Conservation (phyloP, 176 grass and related monocot genomes). For the Musa troglodytarum region DNA sequence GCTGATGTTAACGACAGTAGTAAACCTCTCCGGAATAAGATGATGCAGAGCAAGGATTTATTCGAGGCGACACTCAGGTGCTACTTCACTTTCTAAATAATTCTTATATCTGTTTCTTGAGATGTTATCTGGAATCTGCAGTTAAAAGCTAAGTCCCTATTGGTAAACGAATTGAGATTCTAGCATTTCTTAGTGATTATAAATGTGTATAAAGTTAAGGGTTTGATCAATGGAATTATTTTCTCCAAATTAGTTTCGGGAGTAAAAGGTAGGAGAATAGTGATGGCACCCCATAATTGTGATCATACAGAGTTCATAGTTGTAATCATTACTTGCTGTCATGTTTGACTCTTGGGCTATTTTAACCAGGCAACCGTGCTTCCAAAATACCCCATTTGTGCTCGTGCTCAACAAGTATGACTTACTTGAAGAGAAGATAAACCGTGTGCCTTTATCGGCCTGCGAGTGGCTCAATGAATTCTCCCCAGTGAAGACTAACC, state of each 20-base stretch:
- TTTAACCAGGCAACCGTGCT: conserved; percentile 65
- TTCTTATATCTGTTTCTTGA: background rate
- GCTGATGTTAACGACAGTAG: conserved; percentile 24
- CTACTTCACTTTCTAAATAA: background rate
- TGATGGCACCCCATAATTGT: background rate
- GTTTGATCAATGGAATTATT: too few relatives aligned
- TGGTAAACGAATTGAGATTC: background rate
- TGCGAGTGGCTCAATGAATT: conserved; percentile 91
- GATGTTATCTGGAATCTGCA: background rate
- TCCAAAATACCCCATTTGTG: conserved; percentile 65
- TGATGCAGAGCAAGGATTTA: conserved; percentile 82
- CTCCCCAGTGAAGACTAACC: conserved; percentile 55
- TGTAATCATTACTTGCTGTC: background rate
- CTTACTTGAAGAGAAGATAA: conserved; percentile 79
- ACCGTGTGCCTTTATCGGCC: conserved; percentile 23
- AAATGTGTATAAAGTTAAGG: background rate
- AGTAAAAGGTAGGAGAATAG: too few relatives aligned
- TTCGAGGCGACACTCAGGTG: conserved; percentile 89
- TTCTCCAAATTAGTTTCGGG: too few relatives aligned
- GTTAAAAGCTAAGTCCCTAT: background rate
- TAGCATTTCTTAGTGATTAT: background rate
- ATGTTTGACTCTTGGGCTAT: background rate
- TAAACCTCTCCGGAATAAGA: conserved; percentile 59
- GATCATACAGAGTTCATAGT: background rate
- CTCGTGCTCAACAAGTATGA: conserved; percentile 95